Evolutionary conservation across 1,284 basidiomycete genomes (phyloP), one percentile per base, ranked within the genome.

Genomic region (Apiotrichum domesticum): DNA sequence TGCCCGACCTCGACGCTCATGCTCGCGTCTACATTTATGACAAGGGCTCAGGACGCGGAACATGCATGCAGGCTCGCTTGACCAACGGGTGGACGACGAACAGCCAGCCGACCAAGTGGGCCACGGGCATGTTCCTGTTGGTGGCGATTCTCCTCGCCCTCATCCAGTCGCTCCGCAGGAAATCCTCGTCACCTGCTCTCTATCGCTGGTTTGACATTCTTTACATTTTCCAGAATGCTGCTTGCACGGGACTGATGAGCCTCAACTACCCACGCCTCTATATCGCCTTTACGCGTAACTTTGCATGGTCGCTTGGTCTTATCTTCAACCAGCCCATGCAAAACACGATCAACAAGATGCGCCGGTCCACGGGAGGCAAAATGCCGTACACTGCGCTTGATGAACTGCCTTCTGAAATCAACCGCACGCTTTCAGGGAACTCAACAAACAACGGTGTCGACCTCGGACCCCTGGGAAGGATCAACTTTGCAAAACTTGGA

Each of bases 1-100:
- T 98, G 32, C 95, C 95, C 8, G 88, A 98, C 73, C 81, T 98
- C 13, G 92, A 98, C 73, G 92, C 88, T 1, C 91, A 86, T 63
- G 92, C 85, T 0, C 88, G 90, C 62, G 78, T 98, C 52, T 83
- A 85, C 8, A 81, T 98, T 32, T 82, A 80, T 1, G 84, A 90
- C 61, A 80, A 84, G 41, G 77, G 79, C 48, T 87, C 87, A 1
- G 84, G 84, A 46, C 80, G 89, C 58, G 88, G 87, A 46, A 90
- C 91, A 0, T 98, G 94, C 66, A 81, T 98, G 3, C 91, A 95
- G 73, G 84, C 91, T 7, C 95, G 92, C 1, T 79, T 98, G 4
- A 86, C 88, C 21, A 98, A 98, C 70, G 93, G 94, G 9, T 87
- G 86, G 83, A 89, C 90, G 1, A 83, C 85, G 0, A 83, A 84